Conservation (phyloP, 768 basidiomycete species). For the Fomitopsis serialis region DNA sequence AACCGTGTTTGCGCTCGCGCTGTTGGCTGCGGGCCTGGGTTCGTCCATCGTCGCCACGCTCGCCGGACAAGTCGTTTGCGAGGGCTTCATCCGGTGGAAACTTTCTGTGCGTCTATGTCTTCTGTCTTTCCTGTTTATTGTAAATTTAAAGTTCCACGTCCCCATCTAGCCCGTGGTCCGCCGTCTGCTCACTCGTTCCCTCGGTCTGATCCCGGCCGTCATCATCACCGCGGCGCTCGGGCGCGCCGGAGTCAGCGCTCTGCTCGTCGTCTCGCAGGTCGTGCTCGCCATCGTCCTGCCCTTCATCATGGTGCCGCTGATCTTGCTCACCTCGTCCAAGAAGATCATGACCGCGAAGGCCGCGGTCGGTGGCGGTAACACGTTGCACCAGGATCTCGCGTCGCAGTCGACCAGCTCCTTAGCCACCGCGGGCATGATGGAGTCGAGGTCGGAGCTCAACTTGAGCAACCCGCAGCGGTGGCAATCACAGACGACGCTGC, state of each 20-base stretch:
- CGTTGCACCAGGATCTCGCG: background rate
- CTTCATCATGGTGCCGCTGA: slow-evolving; percentile 76
- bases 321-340: slow-evolving; percentile 65
- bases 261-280: slow-evolving; percentile 87
- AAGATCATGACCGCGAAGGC: slow-evolving; percentile 62
- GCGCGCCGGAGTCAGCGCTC: slow-evolving; percentile 57
- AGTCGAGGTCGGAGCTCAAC: too few species aligned
- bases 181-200: slow-evolving; percentile 71
- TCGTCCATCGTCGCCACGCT: slow-evolving; percentile 87
- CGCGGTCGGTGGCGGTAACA: slow-evolving; percentile 10
- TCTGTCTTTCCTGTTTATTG: slow-evolving; percentile 21
- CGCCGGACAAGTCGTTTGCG: slow-evolving; percentile 84
- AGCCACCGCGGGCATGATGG: too few species aligned
- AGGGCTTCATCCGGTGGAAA: slow-evolving; percentile 86
- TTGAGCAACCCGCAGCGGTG: background rate
- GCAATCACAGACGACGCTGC: background rate
- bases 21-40: slow-evolving; percentile 84
- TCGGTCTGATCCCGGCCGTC: slow-evolving; percentile 81
- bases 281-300: slow-evolving; percentile 78
- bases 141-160: slow-evolving; percentile 12
- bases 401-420: too few species aligned
- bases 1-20: slow-evolving; percentile 81
- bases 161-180: slow-evolving; percentile 58
- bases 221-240: slow-evolving; percentile 75
- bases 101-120: slow-evolving; percentile 48